Conservation (phyloP, 805 yeast genomes). For the Wickerhamomyces sydowiorum region DNA sequence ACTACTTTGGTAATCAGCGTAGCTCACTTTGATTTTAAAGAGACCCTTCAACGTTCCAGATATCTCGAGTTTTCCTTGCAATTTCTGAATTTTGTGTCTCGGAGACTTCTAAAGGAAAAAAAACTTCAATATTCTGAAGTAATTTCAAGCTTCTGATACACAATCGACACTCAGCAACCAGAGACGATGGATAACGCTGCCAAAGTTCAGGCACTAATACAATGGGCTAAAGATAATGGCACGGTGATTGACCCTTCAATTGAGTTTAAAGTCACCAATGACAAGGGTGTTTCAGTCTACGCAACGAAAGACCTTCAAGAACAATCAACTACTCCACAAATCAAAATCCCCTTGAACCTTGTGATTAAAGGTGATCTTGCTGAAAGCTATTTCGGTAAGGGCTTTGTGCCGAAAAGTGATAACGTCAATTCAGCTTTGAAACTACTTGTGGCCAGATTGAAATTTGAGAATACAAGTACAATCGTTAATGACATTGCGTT, state of each 20-base stretch:
- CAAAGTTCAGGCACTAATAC: not conserved
- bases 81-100: too few species aligned
- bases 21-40: not conserved
- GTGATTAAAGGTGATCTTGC: slow-evolving; percentile 24
- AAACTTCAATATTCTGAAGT: too few species aligned
- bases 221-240: slow-evolving; percentile 37
- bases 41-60: too few species aligned
- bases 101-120: too few species aligned
- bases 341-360: slow-evolving; percentile 24
- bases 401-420: slow-evolving; percentile 2
- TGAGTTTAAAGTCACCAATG: slow-evolving; percentile 25
- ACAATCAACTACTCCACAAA: slow-evolving; percentile 15
- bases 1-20: too few species aligned
- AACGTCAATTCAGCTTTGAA: slow-evolving; percentile 30
- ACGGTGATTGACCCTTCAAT: slow-evolving; percentile 26
- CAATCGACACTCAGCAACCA: too few species aligned
- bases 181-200: not conserved
- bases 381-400: slow-evolving; percentile 16
- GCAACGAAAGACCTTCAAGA: slow-evolving; percentile 15
- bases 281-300: slow-evolving; percentile 32
- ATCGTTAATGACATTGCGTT: slow-evolving; percentile 15
- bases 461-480: slow-evolving; percentile 23
- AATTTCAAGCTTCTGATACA: not conserved
- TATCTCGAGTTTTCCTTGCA: too few species aligned
- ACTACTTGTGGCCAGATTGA: slow-evolving; percentile 36